A percentile compares a stretch with the other conserved stretches of the same genome.
phyloP scores from a whole-genome alignment of 2,329 filamentous ascomycete species.

The Calonectria crousiana region DNA sequence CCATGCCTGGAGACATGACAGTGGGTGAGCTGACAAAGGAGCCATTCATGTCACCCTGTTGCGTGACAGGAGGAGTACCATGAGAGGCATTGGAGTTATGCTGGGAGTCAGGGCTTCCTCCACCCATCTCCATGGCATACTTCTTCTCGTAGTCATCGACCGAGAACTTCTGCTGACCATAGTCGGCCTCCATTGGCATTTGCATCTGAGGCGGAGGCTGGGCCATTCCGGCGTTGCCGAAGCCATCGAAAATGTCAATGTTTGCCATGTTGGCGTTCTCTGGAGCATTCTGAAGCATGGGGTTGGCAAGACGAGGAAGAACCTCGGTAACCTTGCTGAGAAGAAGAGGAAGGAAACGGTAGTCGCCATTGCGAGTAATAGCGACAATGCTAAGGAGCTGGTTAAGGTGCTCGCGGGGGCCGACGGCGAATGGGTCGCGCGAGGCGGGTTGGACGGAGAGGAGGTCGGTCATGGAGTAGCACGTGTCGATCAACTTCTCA shows the following conservation, averaged over 20 bases:
- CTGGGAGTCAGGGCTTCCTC: constrained; percentile 50
- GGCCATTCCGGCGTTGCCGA: constrained; percentile 72
- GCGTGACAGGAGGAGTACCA: constrained; percentile 44
- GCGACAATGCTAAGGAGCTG: constrained; percentile 77
- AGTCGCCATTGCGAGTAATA: constrained; percentile 78
- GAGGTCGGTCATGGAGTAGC: constrained; percentile 79
- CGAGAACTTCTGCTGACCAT: constrained; percentile 58
- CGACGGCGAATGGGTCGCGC: constrained; percentile 71
- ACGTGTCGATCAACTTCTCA: constrained; percentile 84
- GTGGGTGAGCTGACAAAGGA: constrained; percentile 66
- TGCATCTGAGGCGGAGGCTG: constrained; percentile 59
- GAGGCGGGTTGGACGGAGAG: constrained; percentile 74
- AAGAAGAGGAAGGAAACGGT: constrained; percentile 82
- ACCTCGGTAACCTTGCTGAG: constrained; percentile 81
- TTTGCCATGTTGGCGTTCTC: constrained; percentile 65
- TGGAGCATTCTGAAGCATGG: constrained; percentile 70
- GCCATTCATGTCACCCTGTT: constrained; percentile 56
- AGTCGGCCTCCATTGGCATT: constrained; percentile 61
- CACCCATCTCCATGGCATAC: constrained; percentile 51
- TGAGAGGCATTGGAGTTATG: constrained; percentile 47
- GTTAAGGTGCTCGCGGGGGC: constrained; percentile 80
- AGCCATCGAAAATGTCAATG: constrained; percentile 75
- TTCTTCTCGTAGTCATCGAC: constrained; percentile 58
- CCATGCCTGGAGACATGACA: constrained; percentile 66
- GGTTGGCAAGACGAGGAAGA: constrained; percentile 71